phyloP scores from a whole-genome alignment of 75 land plant genomes.

The Sequoiadendron giganteum region DNA sequence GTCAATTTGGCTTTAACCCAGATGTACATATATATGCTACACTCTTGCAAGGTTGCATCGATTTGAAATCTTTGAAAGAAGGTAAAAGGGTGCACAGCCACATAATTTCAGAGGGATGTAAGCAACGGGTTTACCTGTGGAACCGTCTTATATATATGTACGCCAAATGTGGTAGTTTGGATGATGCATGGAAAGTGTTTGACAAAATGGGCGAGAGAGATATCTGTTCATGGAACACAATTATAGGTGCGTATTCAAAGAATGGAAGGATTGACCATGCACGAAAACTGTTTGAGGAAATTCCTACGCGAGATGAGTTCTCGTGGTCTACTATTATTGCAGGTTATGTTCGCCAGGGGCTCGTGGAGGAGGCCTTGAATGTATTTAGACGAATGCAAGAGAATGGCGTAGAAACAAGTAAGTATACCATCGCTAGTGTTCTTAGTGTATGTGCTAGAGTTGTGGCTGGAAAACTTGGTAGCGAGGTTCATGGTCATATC shows the following conservation, averaged over 20 bases:
- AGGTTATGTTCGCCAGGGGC: conserved; percentile 33
- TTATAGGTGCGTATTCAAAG: conserved; percentile 29
- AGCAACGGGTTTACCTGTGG: background rate
- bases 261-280: conserved; percentile 27
- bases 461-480: background rate
- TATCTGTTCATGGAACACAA: conserved; percentile 39
- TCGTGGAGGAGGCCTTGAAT: conserved; percentile 22
- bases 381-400: conserved; percentile 39
- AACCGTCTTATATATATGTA: conserved; percentile 12
- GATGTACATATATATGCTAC: background rate
- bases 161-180: conserved; percentile 26
- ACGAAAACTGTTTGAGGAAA: conserved; percentile 29
- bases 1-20: background rate
- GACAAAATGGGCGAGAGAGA: conserved; percentile 45
- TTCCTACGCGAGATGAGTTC: conserved; percentile 28
- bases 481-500: background rate
- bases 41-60: background rate
- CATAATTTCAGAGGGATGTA: background rate
- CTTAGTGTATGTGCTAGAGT: conserved; percentile 40
- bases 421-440: conserved; percentile 29
- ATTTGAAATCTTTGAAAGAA: background rate
- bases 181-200: conserved; percentile 42
- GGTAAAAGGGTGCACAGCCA: conserved; percentile 1
- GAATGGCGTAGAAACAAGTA: conserved; percentile 20
- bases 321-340: conserved; percentile 54